phyloP scores from a whole-genome alignment of 768 basidiomycete species.

The Phlebiopsis flavidoalba region DNA sequence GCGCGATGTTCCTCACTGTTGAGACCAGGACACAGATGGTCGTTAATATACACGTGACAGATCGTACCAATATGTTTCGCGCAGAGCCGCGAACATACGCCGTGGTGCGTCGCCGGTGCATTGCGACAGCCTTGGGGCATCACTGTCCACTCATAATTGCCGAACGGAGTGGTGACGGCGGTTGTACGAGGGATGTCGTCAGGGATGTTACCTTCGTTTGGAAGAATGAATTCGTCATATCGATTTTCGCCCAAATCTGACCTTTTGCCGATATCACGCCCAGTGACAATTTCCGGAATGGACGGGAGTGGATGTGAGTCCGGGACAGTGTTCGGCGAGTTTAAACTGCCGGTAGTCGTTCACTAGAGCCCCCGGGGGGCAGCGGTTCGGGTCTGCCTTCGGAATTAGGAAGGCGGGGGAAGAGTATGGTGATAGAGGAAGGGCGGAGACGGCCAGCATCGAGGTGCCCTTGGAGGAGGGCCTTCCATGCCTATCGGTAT shows the following conservation, averaged over 20 bases:
- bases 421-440: conserved; percentile 24
- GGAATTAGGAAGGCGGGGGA: too few relatives aligned
- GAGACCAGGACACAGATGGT: conserved; percentile 28
- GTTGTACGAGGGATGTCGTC: conserved; percentile 40
- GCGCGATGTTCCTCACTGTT: conserved; percentile 18
- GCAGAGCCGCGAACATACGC: conserved; percentile 25
- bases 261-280: conserved; percentile 14
- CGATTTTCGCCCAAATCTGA: conserved; percentile 25
- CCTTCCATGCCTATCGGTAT: conserved; percentile 16
- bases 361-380: conserved; percentile 15
- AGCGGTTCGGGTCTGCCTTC: conserved; percentile 24
- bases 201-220: conserved; percentile 30
- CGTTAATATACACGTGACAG: conserved; percentile 36
- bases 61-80: conserved; percentile 24
- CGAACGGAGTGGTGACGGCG: conserved; percentile 30
- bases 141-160: conserved; percentile 34
- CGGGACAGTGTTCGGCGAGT: conserved; percentile 28
- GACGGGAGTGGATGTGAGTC: conserved; percentile 29
- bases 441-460: conserved; percentile 13
- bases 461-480: background rate
- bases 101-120: conserved; percentile 31
- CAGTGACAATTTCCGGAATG: conserved; percentile 24
- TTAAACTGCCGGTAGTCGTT: conserved; percentile 29
- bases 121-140: conserved; percentile 37
- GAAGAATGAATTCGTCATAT: conserved; percentile 29